A percentile compares a stretch with the other conserved stretches of the same genome.
Evolutionary conservation across 2,329 filamentous ascomycete species (phyloP).

Genomic region (Colletotrichum tamarilloi): DNA sequence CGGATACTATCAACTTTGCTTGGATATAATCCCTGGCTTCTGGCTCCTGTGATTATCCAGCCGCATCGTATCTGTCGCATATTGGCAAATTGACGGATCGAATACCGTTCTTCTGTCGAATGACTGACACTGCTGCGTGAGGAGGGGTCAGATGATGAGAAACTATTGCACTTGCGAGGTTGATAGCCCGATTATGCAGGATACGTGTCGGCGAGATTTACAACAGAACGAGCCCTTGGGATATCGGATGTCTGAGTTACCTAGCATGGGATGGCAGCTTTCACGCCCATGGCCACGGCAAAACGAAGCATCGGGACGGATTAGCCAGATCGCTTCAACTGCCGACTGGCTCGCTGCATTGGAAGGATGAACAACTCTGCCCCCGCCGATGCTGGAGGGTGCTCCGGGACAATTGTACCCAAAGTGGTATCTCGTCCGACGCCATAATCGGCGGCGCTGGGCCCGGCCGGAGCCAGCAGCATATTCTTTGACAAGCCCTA

Average conservation of each 20-base stretch:
- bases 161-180: neutral
- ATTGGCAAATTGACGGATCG: neutral
- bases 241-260: neutral
- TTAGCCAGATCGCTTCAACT: neutral
- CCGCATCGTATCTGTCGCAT: neutral
- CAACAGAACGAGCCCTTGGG: neutral
- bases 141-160: neutral
- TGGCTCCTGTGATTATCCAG: neutral
- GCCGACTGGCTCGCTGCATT: constrained; percentile 2
- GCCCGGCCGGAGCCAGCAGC: neutral
- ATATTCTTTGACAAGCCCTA: constrained; percentile 3
- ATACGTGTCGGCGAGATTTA: neutral
- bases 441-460: neutral
- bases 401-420: neutral
- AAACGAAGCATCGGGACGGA: neutral
- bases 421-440: constrained; percentile 12
- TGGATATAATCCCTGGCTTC: neutral
- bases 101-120: neutral
- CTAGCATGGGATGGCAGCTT: neutral
- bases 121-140: neutral
- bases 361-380: neutral
- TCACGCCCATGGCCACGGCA: neutral
- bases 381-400: neutral
- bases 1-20: neutral
- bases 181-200: neutral